These are phyloP conservation scores for Microdochium nivale DNA, from an alignment of 2,329 filamentous ascomycete genomes.

Conservation along the genomic window DNA sequence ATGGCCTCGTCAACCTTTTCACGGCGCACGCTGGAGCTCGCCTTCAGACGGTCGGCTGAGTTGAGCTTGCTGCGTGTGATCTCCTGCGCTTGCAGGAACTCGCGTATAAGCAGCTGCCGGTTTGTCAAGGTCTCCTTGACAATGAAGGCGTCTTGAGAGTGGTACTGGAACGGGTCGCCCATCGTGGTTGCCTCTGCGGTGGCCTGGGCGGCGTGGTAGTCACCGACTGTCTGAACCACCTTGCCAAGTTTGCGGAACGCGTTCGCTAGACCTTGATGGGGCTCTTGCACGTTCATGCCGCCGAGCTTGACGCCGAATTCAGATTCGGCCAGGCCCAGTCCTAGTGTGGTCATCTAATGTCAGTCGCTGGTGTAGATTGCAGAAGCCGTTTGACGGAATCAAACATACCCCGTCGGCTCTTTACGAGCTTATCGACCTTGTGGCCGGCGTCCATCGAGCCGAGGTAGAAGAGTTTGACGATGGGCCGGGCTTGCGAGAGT, in stretches of 20 bases:
- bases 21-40: conserved; percentile 73
- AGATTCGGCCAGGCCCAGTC: conserved; percentile 82
- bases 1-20: conserved; percentile 99
- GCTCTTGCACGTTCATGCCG: conserved; percentile 81
- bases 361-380: conserved; percentile 5
- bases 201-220: conserved; percentile 92
- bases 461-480: conserved; percentile 93
- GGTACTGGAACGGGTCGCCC: conserved; percentile 87
- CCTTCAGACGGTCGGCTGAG: conserved; percentile 82
- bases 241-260: conserved; percentile 95
- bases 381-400: not conserved
- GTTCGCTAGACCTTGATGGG: conserved; percentile 75
- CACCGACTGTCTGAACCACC: conserved; percentile 84
- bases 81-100: conserved; percentile 87
- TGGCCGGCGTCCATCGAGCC: conserved; percentile 95
- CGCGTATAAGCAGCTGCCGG: conserved; percentile 89
- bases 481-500: conserved; percentile 77
- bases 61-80: conserved; percentile 71
- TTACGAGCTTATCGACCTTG: conserved; percentile 91
- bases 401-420: conserved; percentile 71
- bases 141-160: conserved; percentile 92
- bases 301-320: conserved; percentile 89
- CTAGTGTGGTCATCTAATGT: conserved; percentile 36
- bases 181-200: conserved; percentile 94
- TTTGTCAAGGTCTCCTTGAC: conserved; percentile 98